Conservation (phyloP, 306 rosid genomes). For the Psophocarpus tetragonolobus region DNA sequence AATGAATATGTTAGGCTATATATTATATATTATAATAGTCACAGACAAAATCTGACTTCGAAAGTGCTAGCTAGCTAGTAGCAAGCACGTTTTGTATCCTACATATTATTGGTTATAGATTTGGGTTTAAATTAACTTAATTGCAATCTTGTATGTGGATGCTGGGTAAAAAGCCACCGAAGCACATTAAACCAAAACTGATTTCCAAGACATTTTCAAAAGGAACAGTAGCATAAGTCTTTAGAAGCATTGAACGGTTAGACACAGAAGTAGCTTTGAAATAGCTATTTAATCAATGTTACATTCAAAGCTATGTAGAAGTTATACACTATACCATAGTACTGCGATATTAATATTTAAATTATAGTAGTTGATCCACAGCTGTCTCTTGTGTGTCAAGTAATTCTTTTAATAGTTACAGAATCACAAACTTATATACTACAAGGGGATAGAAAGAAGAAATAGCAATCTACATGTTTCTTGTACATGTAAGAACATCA, state of each 20-base stretch:
- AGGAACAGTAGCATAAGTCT: conserved; percentile 11
- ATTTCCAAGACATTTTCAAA: conserved; percentile 7
- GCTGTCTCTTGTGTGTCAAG: conserved; percentile 13
- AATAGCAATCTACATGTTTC: conserved; percentile 22
- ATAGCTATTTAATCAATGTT: background rate
- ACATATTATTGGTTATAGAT: conserved; percentile 21
- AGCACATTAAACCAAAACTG: conserved; percentile 28
- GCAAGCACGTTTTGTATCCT: conserved; percentile 21
- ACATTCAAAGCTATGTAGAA: background rate
- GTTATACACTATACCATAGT: background rate
- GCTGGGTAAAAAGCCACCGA: conserved; percentile 7
- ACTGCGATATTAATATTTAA: background rate
- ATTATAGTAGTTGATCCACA: background rate
- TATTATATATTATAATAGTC: background rate
- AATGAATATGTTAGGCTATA: background rate
- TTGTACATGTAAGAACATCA: conserved; percentile 36
- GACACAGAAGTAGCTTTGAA: conserved; percentile 1
- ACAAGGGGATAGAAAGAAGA: conserved; percentile 33
- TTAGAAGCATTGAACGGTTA: conserved; percentile 37
- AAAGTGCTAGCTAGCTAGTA: conserved; percentile 21
- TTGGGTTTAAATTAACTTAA: conserved; percentile 19
- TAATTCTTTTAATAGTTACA: conserved; percentile 4
- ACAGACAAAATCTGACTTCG: conserved; percentile 30
- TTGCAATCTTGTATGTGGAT: conserved; percentile 9
- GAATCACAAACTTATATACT: conserved; percentile 4